Conservation (phyloP, 2,329 filamentous ascomycete species). For the Magnaporthiopsis incrustans region DNA sequence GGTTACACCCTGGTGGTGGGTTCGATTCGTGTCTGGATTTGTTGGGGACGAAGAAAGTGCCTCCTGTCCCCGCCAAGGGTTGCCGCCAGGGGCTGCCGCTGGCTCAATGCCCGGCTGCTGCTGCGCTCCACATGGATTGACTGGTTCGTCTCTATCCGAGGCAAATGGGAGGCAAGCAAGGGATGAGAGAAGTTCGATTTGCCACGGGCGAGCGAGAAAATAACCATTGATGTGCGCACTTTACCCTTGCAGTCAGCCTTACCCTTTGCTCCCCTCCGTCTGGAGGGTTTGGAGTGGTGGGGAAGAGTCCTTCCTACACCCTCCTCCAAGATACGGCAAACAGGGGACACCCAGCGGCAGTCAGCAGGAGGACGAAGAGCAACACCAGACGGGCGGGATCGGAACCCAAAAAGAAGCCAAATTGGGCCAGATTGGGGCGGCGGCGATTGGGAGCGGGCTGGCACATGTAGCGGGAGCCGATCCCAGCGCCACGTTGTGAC, state of each 20-base stretch:
- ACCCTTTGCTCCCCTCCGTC: no score
- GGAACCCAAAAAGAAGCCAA: background rate
- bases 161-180: background rate
- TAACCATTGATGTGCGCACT: background rate
- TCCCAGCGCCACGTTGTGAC: background rate
- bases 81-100: background rate
- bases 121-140: background rate
- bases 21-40: constrained; percentile 5
- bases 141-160: background rate
- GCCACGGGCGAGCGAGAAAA: background rate
- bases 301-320: background rate
- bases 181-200: background rate
- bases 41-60: background rate
- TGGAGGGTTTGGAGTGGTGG: no score
- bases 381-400: background rate
- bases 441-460: background rate
- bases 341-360: background rate
- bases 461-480: background rate
- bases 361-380: background rate
- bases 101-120: background rate
- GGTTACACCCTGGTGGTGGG: background rate
- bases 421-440: no score
- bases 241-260: no score
- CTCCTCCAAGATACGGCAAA: background rate
- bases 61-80: background rate